Base-by-base conservation (phyloP, 106 monocot species). In the Platanthera zijinensis region DNA sequence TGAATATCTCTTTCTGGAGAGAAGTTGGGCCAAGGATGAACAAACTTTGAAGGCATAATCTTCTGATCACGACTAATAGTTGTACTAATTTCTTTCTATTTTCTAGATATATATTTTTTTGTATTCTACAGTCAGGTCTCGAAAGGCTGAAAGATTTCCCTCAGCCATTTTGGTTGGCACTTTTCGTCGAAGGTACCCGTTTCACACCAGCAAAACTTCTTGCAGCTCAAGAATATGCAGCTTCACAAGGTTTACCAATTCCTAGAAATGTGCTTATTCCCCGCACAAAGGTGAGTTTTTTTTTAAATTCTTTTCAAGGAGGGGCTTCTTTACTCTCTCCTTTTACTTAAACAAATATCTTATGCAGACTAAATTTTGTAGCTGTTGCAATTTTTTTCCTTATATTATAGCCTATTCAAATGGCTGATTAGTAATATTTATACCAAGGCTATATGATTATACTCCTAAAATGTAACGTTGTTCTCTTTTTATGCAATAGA, bases 141-240 rank as follows among this genome's bases (percentile, higher is more conserved):
- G 81, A 89, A 82, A 76, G 82, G 46, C 76, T 97, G 77, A 81
- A 83, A 52, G 97, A 97, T 70, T 97, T 84, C 74, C 97, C 97
- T 21, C 77, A 78, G 69, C 97, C 97, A 52, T 97, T 97, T 80
- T 94, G 93, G 97, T 82, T 97, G 63, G 97, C 97, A 69, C 89
- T 97, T 78, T 97, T 97, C 85, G 97, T 97, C 77, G 94, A 97
- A 84, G 97, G 97, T 39, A 97, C 97, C 63, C 89, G 97, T 51
- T 97, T 97, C 69, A 97, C 97, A 28, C 85, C 93, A 74, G 86
- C 97, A 17, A 97, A 97, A 73, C 89, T 97, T 78, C 80, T 92
- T 74, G 91, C 89, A 70, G 93, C 97, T 71, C 97, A 97, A 88
- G 97, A 97, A 77, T 97, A 86, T 83, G 97, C 97, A 47, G 72